Evolutionary conservation across 345 rosid genomes (phyloP).

Genomic region (Jatropha curcas): DNA sequence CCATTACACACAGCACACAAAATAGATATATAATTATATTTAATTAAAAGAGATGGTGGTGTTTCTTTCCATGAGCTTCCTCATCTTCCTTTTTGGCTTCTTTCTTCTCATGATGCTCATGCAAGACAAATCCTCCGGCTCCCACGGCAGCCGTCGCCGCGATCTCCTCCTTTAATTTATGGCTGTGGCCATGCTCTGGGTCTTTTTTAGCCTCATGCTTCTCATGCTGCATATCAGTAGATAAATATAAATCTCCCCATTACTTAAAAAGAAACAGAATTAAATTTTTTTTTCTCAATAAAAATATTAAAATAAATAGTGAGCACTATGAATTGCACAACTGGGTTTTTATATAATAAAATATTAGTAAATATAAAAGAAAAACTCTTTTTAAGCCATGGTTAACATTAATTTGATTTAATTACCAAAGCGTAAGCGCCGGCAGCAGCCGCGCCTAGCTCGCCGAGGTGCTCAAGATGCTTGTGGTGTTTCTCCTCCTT

Average conservation of each 20-base stretch:
- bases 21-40: too few relatives aligned
- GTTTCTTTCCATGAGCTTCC: conserved; percentile 51
- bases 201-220: conserved; percentile 52
- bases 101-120: conserved; percentile 65
- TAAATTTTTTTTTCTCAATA: too few relatives aligned
- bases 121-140: conserved; percentile 50
- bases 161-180: conserved; percentile 57
- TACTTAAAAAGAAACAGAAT: too few relatives aligned
- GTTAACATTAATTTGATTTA: too few relatives aligned
- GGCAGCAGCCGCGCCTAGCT: conserved; percentile 43
- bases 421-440: conserved; percentile 58
- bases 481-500: conserved; percentile 72
- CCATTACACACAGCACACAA: not conserved
- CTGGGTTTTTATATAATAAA: too few relatives aligned
- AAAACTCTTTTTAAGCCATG: not conserved
- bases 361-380: too few relatives aligned
- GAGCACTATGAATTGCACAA: too few relatives aligned
- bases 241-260: too few relatives aligned
- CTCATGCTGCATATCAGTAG: conserved; percentile 33
- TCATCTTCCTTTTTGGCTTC: conserved; percentile 41
- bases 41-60: conserved; percentile 43
- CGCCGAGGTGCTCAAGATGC: conserved; percentile 51
- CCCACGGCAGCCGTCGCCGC: conserved; percentile 50
- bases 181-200: conserved; percentile 63
- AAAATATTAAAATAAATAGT: too few relatives aligned